Evolutionary conservation across 495 filamentous ascomycete genomes (phyloP).

Genomic region (Hyaloscypha hepaticicola): DNA sequence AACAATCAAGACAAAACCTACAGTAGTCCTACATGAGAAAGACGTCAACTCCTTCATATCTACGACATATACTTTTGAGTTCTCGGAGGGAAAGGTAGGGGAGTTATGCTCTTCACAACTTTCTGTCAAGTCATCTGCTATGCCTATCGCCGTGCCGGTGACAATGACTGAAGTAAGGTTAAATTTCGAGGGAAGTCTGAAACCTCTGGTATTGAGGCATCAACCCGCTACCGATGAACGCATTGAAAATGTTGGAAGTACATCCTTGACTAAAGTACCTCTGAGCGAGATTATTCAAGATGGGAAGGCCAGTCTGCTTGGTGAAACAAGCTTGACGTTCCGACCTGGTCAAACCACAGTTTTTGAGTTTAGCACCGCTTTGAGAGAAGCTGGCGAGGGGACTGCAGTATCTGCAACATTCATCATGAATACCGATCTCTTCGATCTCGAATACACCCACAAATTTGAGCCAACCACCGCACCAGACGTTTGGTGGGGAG

Average conservation of each 20-base stretch:
- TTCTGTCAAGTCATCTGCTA: constrained; percentile 66
- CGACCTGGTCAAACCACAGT: constrained; percentile 65
- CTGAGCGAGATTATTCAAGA: constrained; percentile 27
- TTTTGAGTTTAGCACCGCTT: constrained; percentile 66
- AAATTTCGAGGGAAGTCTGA: constrained; percentile 67
- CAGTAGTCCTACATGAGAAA: constrained; percentile 62
- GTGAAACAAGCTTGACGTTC: constrained; percentile 66
- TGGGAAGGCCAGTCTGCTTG: constrained; percentile 39
- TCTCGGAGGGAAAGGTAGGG: constrained; percentile 78
- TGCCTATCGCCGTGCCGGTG: constrained; percentile 59
- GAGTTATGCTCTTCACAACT: constrained; percentile 74
- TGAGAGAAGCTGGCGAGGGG: constrained; percentile 79
- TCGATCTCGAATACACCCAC: constrained; percentile 65
- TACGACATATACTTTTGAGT: constrained; percentile 70
- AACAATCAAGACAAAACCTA: constrained; percentile 54
- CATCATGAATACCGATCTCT: constrained; percentile 59
- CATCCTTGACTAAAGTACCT: constrained; percentile 28
- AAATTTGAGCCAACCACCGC: constrained; percentile 43
- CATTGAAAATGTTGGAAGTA: not conserved
- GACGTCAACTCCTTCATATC: constrained; percentile 70
- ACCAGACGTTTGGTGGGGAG: constrained; percentile 55
- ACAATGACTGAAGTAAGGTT: constrained; percentile 63
- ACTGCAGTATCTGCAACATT: constrained; percentile 64
- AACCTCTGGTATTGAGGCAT: constrained; percentile 50
- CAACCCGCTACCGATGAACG: constrained; percentile 17